Percentiles rank a stretch among this genome's conserved stretches.
Conservation (phyloP, 2,329 filamentous ascomycete genomes). For the Clonostachys sp. region DNA sequence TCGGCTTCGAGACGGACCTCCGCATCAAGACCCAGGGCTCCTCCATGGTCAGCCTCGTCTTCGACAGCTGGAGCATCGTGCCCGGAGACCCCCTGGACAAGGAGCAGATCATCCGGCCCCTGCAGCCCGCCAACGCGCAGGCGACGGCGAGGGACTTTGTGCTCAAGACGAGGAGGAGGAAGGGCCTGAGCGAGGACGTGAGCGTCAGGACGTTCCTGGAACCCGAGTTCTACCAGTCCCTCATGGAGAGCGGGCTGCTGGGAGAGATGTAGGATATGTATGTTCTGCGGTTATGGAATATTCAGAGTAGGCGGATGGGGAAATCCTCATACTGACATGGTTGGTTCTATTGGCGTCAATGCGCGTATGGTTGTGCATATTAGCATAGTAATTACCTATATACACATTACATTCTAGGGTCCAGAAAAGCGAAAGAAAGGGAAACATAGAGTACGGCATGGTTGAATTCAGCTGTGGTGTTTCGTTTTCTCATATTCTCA, state of each 20-base stretch:
- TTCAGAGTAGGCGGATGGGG: too few species aligned
- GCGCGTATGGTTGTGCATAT: too few species aligned
- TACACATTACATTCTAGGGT: not conserved
- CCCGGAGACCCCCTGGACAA: conserved; percentile 92
- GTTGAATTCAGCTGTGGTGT: too few species aligned
- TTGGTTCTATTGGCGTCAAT: too few species aligned
- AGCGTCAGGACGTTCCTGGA: conserved; percentile 95
- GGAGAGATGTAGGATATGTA: conserved; percentile 40
- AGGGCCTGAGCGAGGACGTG: conserved; percentile 93
- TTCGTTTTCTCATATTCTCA: too few species aligned
- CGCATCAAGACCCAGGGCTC: conserved; percentile 93
- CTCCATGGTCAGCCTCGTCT: conserved; percentile 85
- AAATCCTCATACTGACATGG: too few species aligned
- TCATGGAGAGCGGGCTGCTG: conserved; percentile 85
- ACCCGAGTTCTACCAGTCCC: conserved; percentile 82
- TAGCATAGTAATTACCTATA: too few species aligned
- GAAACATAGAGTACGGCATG: not conserved
- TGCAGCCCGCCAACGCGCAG: conserved; percentile 85
- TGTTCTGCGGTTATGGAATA: not conserved
- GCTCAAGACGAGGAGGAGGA: conserved; percentile 87
- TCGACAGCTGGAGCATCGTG: conserved; percentile 94
- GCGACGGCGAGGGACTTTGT: conserved; percentile 94
- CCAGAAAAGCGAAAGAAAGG: not conserved
- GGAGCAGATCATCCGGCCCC: conserved; percentile 72
- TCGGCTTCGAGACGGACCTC: conserved; percentile 96